Percentiles rank a stretch among this genome's conserved stretches.
Conservation (phyloP, 1,284 basidiomycete genomes). For the Boletellus deceptivus region DNA sequence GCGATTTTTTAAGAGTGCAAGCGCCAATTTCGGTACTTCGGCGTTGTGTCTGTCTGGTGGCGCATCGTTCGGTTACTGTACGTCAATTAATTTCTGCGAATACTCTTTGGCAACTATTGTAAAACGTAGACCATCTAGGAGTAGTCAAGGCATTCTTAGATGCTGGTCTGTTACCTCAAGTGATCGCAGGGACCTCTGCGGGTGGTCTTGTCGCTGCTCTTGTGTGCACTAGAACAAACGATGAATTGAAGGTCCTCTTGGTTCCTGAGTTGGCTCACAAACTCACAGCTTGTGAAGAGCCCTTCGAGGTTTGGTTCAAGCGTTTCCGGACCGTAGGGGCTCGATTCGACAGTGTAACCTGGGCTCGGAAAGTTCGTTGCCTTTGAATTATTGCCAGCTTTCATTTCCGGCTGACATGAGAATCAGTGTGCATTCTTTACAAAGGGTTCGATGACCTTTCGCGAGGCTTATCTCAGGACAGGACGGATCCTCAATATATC, state of each 20-base stretch:
- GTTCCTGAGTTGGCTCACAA: constrained; percentile 82
- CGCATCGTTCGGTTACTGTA: constrained; percentile 91
- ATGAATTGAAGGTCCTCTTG: constrained; percentile 78
- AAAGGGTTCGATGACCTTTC: constrained; percentile 91
- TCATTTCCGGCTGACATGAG: background rate
- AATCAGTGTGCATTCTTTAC: constrained; percentile 79
- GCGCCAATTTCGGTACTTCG: constrained; percentile 86
- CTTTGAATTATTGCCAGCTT: background rate
- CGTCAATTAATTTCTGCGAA: constrained; percentile 20
- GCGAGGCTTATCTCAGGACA: constrained; percentile 91
- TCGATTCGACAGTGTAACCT: constrained; percentile 86
- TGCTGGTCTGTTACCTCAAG: constrained; percentile 82
- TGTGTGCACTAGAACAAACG: constrained; percentile 87
- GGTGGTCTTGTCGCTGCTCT: constrained; percentile 87
- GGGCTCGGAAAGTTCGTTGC: constrained; percentile 81
- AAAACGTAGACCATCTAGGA: constrained; percentile 74
- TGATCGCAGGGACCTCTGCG: constrained; percentile 90
- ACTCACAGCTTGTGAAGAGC: constrained; percentile 90
- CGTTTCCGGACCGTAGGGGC: constrained; percentile 90
- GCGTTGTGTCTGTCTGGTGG: constrained; percentile 95
- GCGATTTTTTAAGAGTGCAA: constrained; percentile 86
- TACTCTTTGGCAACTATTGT: constrained; percentile 10
- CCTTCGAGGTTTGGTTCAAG: constrained; percentile 73
- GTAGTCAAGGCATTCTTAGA: constrained; percentile 93
- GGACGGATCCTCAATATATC: constrained; percentile 94